Conservation (phyloP, 148 eudicot genomes). For the Simmondsia chinensis region DNA sequence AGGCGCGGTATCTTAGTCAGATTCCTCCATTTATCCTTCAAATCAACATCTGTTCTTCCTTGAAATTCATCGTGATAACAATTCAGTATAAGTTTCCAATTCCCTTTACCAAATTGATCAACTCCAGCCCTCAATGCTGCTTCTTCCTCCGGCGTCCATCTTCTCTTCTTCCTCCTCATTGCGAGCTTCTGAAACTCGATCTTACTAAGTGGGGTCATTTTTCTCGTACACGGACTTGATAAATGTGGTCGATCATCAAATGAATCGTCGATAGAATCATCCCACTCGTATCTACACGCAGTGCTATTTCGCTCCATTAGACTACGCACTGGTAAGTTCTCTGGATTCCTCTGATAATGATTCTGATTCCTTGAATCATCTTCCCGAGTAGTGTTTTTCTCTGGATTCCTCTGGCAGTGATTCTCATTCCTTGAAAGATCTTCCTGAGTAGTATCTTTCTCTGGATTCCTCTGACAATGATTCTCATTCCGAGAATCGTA, state of each 20-base stretch:
- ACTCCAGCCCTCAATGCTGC: slow-evolving; percentile 62
- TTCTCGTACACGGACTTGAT: slow-evolving; percentile 29
- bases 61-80: slow-evolving; percentile 27
- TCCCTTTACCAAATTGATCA: slow-evolving; percentile 46
- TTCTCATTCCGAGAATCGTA: slow-evolving; percentile 8
- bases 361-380: slow-evolving; percentile 9
- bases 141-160: slow-evolving; percentile 60
- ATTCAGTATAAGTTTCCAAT: slow-evolving; percentile 45
- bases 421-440: slow-evolving; percentile 9
- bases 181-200: slow-evolving; percentile 7
- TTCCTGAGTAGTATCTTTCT: slow-evolving; percentile 6
- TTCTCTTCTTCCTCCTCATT: slow-evolving; percentile 31
- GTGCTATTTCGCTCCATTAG: slow-evolving; percentile 44
- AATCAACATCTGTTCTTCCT: slow-evolving; percentile 63
- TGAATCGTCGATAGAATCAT: slow-evolving; percentile 36
- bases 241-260: slow-evolving; percentile 18
- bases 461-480: neutral
- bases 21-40: slow-evolving; percentile 91
- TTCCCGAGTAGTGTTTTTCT: slow-evolving; percentile 6
- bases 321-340: slow-evolving; percentile 24
- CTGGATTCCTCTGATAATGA: neutral
- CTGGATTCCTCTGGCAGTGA: neutral
- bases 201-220: slow-evolving; percentile 30
- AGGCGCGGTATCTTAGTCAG: slow-evolving; percentile 12
- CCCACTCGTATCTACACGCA: slow-evolving; percentile 44